These are phyloP conservation scores for Sporopachydermia quercuum DNA, from an alignment of 805 yeast genomes.

Conservation along the genomic window DNA sequence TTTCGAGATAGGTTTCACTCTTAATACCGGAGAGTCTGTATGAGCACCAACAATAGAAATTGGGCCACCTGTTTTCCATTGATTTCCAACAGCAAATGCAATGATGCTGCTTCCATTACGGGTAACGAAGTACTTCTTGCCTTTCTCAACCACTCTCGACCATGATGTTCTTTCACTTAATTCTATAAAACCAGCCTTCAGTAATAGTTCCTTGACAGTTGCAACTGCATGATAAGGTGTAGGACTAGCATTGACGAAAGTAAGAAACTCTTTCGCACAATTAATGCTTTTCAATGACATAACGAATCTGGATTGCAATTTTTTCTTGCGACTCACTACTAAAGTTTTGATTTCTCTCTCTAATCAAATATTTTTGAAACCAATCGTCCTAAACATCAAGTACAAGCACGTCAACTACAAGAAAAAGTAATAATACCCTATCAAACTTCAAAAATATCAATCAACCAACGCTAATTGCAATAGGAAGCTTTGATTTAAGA, in stretches of 20 bases:
- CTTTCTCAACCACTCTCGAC: constrained; percentile 37
- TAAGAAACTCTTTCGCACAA: constrained; percentile 45
- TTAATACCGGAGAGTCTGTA: constrained; percentile 83
- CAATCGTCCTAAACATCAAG: too few species aligned
- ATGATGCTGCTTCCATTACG: constrained; percentile 81
- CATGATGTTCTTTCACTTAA: constrained; percentile 59
- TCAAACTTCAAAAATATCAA: too few species aligned
- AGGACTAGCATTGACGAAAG: constrained; percentile 73
- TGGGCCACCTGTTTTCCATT: constrained; percentile 66
- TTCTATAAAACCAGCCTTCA: constrained; percentile 54
- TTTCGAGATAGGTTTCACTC: constrained; percentile 79
- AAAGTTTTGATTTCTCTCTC: too few species aligned
- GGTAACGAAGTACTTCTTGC: constrained; percentile 70
- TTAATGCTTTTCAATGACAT: not conserved
- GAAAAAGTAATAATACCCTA: too few species aligned
- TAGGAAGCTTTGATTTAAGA: too few species aligned
- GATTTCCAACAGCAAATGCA: constrained; percentile 70
- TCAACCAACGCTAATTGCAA: too few species aligned
- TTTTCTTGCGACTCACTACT: too few species aligned
- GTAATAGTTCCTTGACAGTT: constrained; percentile 39
- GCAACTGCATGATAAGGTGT: constrained; percentile 91
- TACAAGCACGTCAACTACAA: too few species aligned
- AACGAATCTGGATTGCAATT: not conserved
- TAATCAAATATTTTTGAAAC: too few species aligned
- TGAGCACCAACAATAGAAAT: constrained; percentile 89